These are phyloP conservation scores for Monosporascus sp. DNA, from an alignment of 2,329 filamentous ascomycete species.

Conservation along the genomic window DNA sequence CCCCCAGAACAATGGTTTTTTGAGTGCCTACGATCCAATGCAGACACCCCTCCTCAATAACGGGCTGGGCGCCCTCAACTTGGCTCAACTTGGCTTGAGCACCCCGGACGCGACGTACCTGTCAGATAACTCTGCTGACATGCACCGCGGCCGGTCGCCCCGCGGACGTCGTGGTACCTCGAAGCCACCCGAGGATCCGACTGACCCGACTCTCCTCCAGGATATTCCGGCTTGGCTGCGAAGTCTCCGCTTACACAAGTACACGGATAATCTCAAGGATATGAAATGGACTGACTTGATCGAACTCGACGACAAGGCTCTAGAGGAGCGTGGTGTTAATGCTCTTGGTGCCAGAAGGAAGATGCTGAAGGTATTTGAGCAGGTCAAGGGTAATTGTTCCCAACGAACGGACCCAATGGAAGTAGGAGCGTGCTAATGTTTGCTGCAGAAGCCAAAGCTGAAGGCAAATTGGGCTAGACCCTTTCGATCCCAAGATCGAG, in stretches of 20 bases:
- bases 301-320: conserved; percentile 84
- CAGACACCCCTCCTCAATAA: conserved; percentile 63
- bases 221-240: conserved; percentile 96
- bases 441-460: conserved; percentile 60
- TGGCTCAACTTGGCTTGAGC: conserved; percentile 65
- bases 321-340: conserved; percentile 91
- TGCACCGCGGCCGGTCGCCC: conserved; percentile 84
- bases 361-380: conserved; percentile 99
- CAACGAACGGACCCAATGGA: background rate
- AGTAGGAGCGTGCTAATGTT: conserved; percentile 20
- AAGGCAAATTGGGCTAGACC: conserved; percentile 58
- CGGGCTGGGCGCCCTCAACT: conserved; percentile 63
- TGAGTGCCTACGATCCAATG: conserved; percentile 74
- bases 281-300: conserved; percentile 93
- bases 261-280: conserved; percentile 96
- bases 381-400: conserved; percentile 67
- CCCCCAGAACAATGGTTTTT: conserved; percentile 89
- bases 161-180: conserved; percentile 88
- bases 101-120: conserved; percentile 73
- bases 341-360: conserved; percentile 91
- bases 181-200: conserved; percentile 96
- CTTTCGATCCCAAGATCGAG: conserved; percentile 13
- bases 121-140: conserved; percentile 81
- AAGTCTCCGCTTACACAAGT: conserved; percentile 93
- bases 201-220: conserved; percentile 80